Conservation (phyloP, 2,329 filamentous ascomycete genomes). For the Rachicladosporium sp. region DNA sequence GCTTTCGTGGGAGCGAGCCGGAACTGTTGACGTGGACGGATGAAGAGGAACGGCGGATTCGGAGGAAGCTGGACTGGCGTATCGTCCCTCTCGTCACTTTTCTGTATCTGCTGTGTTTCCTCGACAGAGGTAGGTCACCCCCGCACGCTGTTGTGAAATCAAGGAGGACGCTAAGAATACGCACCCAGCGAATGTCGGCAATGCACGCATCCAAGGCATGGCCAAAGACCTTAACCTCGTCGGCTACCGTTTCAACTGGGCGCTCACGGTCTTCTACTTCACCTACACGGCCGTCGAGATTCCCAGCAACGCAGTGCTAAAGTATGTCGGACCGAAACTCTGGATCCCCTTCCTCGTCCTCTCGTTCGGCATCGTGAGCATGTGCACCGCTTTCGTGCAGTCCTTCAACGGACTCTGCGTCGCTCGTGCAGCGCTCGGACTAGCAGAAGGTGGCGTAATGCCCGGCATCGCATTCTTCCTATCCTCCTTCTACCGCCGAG, state of each 20-base stretch:
- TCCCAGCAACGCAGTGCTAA: conserved; percentile 27
- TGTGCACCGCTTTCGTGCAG: conserved; percentile 20
- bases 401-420: conserved; percentile 8
- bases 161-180: no score
- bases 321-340: conserved; percentile 26
- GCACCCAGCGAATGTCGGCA: conserved; percentile 4
- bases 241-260: conserved; percentile 24
- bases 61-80: conserved; percentile 43
- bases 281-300: conserved; percentile 28
- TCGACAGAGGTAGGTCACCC: conserved; percentile 34
- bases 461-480: conserved; percentile 27
- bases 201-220: conserved; percentile 22
- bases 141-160: no score
- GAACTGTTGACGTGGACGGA: conserved; percentile 6
- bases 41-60: conserved; percentile 30
- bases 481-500: conserved; percentile 12
- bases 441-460: conserved; percentile 59
- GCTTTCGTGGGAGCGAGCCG: not conserved
- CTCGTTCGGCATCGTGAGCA: conserved; percentile 43
- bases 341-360: conserved; percentile 41
- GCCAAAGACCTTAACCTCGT: conserved; percentile 28
- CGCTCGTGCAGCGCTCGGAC: conserved; percentile 46
- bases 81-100: conserved; percentile 49
- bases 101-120: conserved; percentile 46
- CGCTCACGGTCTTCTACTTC: conserved; percentile 28